Evolutionary conservation across 768 basidiomycete species (phyloP), one percentile per base, ranked within the genome.

Genomic region (Mycena leptocephala): DNA sequence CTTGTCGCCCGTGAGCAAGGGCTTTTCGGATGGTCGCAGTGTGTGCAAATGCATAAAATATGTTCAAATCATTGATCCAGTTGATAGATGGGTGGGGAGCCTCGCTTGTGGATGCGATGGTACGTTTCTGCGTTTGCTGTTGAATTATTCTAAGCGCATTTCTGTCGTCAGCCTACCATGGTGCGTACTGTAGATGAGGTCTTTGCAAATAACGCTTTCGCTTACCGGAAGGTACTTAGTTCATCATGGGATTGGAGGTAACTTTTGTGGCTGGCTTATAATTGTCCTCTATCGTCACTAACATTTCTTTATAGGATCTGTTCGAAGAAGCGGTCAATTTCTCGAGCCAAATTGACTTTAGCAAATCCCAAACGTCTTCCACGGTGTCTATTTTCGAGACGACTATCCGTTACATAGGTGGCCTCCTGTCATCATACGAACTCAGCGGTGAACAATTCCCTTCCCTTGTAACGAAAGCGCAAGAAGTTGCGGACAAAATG

Each of bases 351-450:
- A 89, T 94, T 66, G 90, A 95, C 81, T 95, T 93, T 82, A 90
- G 82, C 73, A 80, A 81, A 37, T 90, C 92, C 1, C 83, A 88
- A 26, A 90, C 89, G 0, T 22, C 80, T 2, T 86, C 87, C 59
- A 88, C 88, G 8, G 63, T 2, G 89, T 87, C 76, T 73, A 85
- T 95, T 5, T 95, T 95, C 79, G 95, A 95, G 83, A 93, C 93
- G 0, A 94, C 93, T 0, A 95, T 95, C 79, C 93, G 95, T 58
- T 93, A 92, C 65, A 79, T 95, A 2, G 95, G 89, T 9, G 93
- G 93, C 3, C 84, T 94, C 14, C 80, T 95, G 53, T 92, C 90
- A 69, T 90, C 94, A 7, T 95, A 91, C 77, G 93, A 95, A 76
- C 90, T 95, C 67, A 94, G 91, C 72, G 89, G 89, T 6, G 71